Base-by-base conservation (phyloP, 495 filamentous ascomycete genomes). In the Evernia prunastri region DNA sequence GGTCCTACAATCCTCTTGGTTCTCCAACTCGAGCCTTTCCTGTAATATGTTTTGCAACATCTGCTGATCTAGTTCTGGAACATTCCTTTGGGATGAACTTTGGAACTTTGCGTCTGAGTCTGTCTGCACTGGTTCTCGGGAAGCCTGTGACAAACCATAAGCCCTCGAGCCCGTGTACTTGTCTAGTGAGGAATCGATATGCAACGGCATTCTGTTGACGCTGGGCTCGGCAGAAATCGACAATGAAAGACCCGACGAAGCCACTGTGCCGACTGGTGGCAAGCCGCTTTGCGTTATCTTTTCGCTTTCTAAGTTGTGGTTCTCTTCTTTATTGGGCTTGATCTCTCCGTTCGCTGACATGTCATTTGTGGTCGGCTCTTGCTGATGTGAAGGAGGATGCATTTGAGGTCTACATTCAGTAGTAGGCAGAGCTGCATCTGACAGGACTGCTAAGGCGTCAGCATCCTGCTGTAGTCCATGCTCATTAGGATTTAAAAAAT, bases 381-480 rank as follows among this genome's bases (percentile, higher is more conserved):
- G 51, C 51, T 33, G 29, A 54, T 54, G 9, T 33, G 51, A 54
- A 17, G 33, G 29, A 54, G 51, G 51, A 27, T 54, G 51, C 51
- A 35, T 20, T 33, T 54, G 13, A 6, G 5, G 29, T 33, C 29
- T 8, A 33, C 33, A 2, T 10, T 54, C 11, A 3, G 29, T 33
- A 15, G 18, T 29, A 20, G 13, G 9, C 29, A 20, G 3, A 33
- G 20, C 51, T 15, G 51, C 51, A 33, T 33, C 4, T 33, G 15
- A 17, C n/a, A 15, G 29, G 17, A 15, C 33, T 33, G 58, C 27
- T 0, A 37, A 47, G 20, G 25, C 4, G 11, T 39, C 23, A n/a
- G 47, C 37, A 35, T 35, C 57, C 12, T 13, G 37, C 20, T 53
- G 49, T 42, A 31, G 47, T 25, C 36, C 33, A 13, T 43, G 51